Percentiles rank a stretch among this genome's conserved stretches.
phyloP scores from a whole-genome alignment of 208 protist genomes.

The Polymyxa betae region DNA sequence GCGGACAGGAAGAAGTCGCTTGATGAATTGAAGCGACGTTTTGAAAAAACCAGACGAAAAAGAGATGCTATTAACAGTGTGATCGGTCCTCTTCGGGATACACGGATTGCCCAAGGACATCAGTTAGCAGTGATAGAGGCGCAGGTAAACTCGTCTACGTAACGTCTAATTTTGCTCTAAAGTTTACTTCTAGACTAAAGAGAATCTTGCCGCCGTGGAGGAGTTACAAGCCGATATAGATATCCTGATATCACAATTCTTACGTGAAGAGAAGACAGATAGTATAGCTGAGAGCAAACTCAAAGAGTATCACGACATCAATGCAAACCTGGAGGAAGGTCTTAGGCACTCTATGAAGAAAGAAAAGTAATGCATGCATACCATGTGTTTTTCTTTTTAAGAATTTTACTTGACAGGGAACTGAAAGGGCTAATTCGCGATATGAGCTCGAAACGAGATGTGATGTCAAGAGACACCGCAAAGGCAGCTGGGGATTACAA shows the following conservation, averaged over 20 bases:
- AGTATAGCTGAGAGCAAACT: conserved; percentile 42
- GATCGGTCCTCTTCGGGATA: conserved; percentile 24
- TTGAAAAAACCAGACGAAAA: conserved; percentile 26
- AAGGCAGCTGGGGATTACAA: conserved; percentile 78
- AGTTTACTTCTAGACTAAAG: neutral
- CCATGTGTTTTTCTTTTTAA: neutral
- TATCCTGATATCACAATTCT: conserved; percentile 78
- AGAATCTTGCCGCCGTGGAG: neutral
- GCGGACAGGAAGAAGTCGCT: neutral
- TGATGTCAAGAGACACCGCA: conserved; percentile 81
- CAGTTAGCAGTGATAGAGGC: conserved; percentile 50
- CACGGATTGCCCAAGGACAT: conserved; percentile 21
- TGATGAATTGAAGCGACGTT: conserved; percentile 51
- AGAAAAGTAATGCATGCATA: conserved; percentile 62
- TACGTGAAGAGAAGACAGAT: conserved; percentile 78
- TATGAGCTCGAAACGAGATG: conserved; percentile 78
- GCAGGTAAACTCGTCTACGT: no score
- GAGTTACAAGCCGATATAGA: conserved; percentile 72
- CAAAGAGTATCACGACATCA: conserved; percentile 5
- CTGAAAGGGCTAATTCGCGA: conserved; percentile 77
- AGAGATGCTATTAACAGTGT: conserved; percentile 21
- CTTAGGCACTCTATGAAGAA: conserved; percentile 74
- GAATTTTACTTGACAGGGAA: conserved; percentile 65
- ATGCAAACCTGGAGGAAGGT: conserved; percentile 74
- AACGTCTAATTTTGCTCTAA: neutral